Percentiles rank a stretch among this genome's conserved stretches.
Conservation (phyloP, 169 alveolate species). For the Cryptosporidium sp. region DNA sequence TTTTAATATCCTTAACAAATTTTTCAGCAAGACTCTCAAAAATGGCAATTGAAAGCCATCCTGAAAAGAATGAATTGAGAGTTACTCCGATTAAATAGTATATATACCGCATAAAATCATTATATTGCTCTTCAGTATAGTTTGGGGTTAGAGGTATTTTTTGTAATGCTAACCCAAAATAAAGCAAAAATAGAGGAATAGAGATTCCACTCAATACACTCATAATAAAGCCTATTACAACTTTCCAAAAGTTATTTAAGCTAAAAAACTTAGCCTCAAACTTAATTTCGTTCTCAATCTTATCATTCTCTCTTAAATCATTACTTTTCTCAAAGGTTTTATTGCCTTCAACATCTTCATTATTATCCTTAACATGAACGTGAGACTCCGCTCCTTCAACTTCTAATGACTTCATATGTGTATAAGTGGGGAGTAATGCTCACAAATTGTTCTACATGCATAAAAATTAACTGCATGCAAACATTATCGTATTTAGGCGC, state of each 20-base stretch:
- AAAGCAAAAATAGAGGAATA: slow-evolving; percentile 46
- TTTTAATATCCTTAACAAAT: slow-evolving; percentile 47
- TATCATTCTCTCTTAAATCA: background rate
- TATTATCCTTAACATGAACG: slow-evolving; percentile 1
- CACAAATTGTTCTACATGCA: background rate
- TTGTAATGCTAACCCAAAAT: slow-evolving; percentile 64
- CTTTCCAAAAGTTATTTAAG: background rate
- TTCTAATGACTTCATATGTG: slow-evolving; percentile 1
- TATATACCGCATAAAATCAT: slow-evolving; percentile 41
- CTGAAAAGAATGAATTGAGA: slow-evolving; percentile 36
- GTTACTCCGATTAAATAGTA: slow-evolving; percentile 54
- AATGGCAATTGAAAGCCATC: slow-evolving; percentile 63
- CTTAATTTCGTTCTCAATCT: background rate
- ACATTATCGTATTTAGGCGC: background rate
- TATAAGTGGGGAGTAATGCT: background rate
- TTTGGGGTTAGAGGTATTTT: slow-evolving; percentile 23
- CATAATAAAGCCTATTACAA: slow-evolving; percentile 28
- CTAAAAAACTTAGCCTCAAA: slow-evolving; percentile 21
- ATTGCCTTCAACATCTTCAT: background rate
- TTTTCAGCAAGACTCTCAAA: slow-evolving; percentile 53
- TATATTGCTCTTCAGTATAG: slow-evolving; percentile 24
- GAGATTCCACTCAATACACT: slow-evolving; percentile 58
- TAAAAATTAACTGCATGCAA: slow-evolving; percentile 1
- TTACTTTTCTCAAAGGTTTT: background rate
- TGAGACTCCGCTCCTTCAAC: background rate